Evolutionary conservation across 2,329 filamentous ascomycete species (phyloP).

Genomic region (Orbilia oligospora): DNA sequence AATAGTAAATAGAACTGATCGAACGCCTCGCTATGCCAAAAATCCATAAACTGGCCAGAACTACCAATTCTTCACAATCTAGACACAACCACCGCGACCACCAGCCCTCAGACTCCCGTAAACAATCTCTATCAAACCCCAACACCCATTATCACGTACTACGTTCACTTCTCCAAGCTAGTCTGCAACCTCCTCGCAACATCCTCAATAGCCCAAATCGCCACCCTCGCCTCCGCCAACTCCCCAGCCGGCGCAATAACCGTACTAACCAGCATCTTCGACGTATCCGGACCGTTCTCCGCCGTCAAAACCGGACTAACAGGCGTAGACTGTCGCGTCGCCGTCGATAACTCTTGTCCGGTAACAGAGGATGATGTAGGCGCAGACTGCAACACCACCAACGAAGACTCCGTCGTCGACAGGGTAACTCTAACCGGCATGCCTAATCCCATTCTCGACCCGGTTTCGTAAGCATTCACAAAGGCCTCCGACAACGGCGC

Average conservation of each 20-base stretch:
- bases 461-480: constrained; percentile 64
- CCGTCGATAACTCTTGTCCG: constrained; percentile 4
- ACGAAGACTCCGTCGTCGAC: constrained; percentile 61
- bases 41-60: neutral
- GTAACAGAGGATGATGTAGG: constrained; percentile 35
- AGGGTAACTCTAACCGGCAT: constrained; percentile 63
- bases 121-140: neutral
- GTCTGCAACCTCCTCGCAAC: constrained; percentile 60
- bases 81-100: neutral
- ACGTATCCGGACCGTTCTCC: constrained; percentile 50
- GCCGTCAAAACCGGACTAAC: constrained; percentile 26
- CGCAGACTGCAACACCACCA: constrained; percentile 63
- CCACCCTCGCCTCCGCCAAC: constrained; percentile 63
- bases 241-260: constrained; percentile 63
- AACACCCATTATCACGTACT: neutral
- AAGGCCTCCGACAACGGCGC: constrained; percentile 63
- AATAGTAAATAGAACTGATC: neutral
- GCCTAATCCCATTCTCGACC: constrained; percentile 63
- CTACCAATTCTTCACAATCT: neutral
- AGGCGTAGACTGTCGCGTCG: constrained; percentile 18
- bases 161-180: constrained; percentile 43
- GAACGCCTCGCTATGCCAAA: constrained; percentile 28
- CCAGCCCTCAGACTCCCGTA: neutral
- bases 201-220: constrained; percentile 64
- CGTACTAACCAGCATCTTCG: constrained; percentile 63